Conservation (phyloP, 176 grass and related monocot genomes). For the Eragrostis curvula region DNA sequence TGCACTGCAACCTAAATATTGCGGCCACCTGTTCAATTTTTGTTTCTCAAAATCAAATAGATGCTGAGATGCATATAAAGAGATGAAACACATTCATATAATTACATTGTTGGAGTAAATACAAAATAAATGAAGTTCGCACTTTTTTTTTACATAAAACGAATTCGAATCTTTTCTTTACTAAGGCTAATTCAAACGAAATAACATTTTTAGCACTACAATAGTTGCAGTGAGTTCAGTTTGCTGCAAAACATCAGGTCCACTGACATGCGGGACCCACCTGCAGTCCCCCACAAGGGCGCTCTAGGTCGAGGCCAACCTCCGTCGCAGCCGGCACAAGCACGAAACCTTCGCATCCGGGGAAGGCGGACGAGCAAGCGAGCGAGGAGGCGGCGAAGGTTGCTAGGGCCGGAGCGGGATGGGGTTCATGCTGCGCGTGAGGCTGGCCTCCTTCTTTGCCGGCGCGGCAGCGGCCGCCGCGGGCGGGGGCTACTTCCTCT, state of each 20-base stretch:
- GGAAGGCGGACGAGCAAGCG: not conserved
- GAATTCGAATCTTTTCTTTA: not conserved
- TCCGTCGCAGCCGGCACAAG: conserved; percentile 16
- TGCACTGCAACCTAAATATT: too few relatives aligned
- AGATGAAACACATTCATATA: not conserved
- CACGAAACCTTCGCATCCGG: not conserved
- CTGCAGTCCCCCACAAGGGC: not conserved
- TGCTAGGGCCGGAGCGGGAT: conserved; percentile 45
- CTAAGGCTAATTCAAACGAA: not conserved
- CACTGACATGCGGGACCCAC: not conserved
- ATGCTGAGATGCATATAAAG: not conserved
- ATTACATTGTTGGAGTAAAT: too few relatives aligned
- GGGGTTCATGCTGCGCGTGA: conserved; percentile 92
- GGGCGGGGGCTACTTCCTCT: conserved; percentile 76
- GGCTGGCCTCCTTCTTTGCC: conserved; percentile 85
- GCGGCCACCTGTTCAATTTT: not conserved
- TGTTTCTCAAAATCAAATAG: not conserved
- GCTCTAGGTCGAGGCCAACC: not conserved
- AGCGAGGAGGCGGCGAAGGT: conserved; percentile 24
- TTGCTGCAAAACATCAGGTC: not conserved
- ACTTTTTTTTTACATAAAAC: too few relatives aligned
- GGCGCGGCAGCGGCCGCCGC: conserved; percentile 68
- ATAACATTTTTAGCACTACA: too few relatives aligned
- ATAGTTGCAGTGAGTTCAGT: not conserved
- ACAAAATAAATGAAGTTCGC: too few relatives aligned